phyloP scores from a whole-genome alignment of 2,329 filamentous ascomycete genomes.

The Boeremia lycopersici region DNA sequence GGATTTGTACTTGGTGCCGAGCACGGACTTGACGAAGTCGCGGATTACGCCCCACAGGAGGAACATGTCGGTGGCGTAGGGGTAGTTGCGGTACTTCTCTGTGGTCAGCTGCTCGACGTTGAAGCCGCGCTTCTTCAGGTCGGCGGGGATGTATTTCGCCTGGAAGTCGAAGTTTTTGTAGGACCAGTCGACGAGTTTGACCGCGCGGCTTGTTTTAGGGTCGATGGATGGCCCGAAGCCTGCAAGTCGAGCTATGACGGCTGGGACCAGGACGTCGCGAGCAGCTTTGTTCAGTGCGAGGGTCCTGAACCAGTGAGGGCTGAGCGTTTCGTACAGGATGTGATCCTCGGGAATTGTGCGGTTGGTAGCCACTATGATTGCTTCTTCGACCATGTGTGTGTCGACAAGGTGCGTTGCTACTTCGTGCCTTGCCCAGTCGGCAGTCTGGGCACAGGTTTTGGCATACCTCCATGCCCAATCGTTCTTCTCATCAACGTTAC shows the following conservation, averaged over 20 bases:
- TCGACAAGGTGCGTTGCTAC: conserved; percentile 14
- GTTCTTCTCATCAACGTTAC: conserved; percentile 4
- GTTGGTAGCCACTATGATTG: conserved; percentile 16
- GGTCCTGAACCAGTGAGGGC: conserved; percentile 18
- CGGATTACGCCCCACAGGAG: conserved; percentile 12
- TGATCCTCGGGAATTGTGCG: conserved; percentile 15
- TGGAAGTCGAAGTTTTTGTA: conserved; percentile 17
- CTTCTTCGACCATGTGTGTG: conserved; percentile 16
- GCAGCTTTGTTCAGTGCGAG: conserved; percentile 13
- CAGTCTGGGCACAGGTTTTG: conserved; percentile 16
- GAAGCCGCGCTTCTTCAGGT: conserved; percentile 14
- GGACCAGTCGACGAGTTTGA: conserved; percentile 6
- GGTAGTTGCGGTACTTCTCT: conserved; percentile 16
- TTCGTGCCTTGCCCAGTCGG: conserved; percentile 17
- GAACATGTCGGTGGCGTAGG: conserved; percentile 14
- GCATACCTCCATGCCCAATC: conserved; percentile 18
- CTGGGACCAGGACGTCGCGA: conserved; percentile 6
- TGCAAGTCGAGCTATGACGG: conserved; percentile 8
- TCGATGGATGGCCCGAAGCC: conserved; percentile 11
- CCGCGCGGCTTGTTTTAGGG: conserved; percentile 5
- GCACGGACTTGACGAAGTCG: conserved; percentile 6
- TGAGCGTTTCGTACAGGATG: conserved; percentile 10
- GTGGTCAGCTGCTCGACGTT: background rate
- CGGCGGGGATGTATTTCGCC: conserved; percentile 12
- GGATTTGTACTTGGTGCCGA: conserved; percentile 12